Evolutionary conservation across 352 stramenopile genomes (phyloP).

Genomic region (Globisporangium emineosum): DNA sequence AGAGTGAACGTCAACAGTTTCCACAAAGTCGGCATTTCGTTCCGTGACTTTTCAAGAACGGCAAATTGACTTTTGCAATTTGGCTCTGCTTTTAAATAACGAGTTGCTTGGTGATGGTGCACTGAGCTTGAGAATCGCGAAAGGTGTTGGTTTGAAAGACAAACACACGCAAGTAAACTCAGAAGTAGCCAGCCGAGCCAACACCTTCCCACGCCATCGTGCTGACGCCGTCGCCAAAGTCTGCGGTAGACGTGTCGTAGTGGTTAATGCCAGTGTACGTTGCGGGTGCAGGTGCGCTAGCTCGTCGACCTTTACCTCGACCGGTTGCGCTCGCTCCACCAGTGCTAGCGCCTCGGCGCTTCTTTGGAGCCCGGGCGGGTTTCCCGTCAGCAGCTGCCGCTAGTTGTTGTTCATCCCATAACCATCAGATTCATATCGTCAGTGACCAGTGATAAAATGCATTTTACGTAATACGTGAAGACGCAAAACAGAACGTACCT

Average conservation of each 20-base stretch:
- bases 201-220: constrained; percentile 76
- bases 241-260: constrained; percentile 42
- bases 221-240: constrained; percentile 51
- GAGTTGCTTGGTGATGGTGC: too few species aligned
- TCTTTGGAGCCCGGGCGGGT: constrained; percentile 8
- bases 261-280: constrained; percentile 47
- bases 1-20: constrained; percentile 5
- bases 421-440: background rate
- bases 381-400: background rate
- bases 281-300: constrained; percentile 12
- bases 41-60: background rate
- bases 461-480: background rate
- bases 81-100: background rate
- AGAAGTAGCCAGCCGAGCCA: constrained; percentile 60
- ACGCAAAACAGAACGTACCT: constrained; percentile 5
- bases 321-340: background rate
- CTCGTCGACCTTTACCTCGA: constrained; percentile 1
- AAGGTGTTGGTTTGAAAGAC: background rate
- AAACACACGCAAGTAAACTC: constrained; percentile 9
- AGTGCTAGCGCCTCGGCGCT: constrained; percentile 11
- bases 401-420: background rate
- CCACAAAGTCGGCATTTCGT: background rate
- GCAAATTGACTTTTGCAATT: background rate
- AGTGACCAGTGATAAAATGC: background rate
- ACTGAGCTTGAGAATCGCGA: too few species aligned